A percentile compares a stretch with the other conserved stretches of the same genome.
phyloP scores from a whole-genome alignment of 768 basidiomycete genomes.

The Phaeotremella skinneri region DNA sequence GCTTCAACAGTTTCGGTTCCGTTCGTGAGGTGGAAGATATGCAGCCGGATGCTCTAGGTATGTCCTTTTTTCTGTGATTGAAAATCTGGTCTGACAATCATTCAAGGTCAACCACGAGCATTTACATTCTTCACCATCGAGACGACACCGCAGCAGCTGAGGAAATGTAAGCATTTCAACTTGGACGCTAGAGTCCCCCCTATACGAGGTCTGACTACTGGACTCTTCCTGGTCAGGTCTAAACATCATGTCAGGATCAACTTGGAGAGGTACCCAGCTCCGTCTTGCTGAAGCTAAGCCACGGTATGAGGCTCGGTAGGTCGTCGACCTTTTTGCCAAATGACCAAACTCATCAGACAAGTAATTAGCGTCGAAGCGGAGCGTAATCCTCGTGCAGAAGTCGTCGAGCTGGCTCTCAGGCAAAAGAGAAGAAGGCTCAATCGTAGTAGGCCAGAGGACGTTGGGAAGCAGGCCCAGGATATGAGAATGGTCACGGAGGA shows the following conservation, averaged over 20 bases:
- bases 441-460: conserved; percentile 25
- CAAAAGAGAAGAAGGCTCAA: conserved; percentile 30
- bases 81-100: neutral
- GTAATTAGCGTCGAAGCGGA: conserved; percentile 22
- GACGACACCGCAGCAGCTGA: conserved; percentile 37
- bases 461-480: conserved; percentile 46
- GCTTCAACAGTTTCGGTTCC: conserved; percentile 41
- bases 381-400: conserved; percentile 13
- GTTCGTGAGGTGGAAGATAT: conserved; percentile 33
- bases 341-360: neutral
- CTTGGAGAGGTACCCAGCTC: conserved; percentile 47
- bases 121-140: conserved; percentile 42
- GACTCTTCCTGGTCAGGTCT: conserved; percentile 39
- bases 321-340: neutral
- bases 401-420: conserved; percentile 17
- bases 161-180: conserved; percentile 35
- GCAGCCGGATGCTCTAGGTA: conserved; percentile 35
- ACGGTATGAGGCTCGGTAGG: conserved; percentile 17
- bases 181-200: too few species aligned
- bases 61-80: conserved; percentile 2
- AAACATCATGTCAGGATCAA: conserved; percentile 46
- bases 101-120: conserved; percentile 35
- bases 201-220: neutral
- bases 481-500: conserved; percentile 31
- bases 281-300: conserved; percentile 46